These are phyloP conservation scores for Lichtheimia ornata DNA, from an alignment of 371 early-diverging fungal genomes.

Conservation along the genomic window DNA sequence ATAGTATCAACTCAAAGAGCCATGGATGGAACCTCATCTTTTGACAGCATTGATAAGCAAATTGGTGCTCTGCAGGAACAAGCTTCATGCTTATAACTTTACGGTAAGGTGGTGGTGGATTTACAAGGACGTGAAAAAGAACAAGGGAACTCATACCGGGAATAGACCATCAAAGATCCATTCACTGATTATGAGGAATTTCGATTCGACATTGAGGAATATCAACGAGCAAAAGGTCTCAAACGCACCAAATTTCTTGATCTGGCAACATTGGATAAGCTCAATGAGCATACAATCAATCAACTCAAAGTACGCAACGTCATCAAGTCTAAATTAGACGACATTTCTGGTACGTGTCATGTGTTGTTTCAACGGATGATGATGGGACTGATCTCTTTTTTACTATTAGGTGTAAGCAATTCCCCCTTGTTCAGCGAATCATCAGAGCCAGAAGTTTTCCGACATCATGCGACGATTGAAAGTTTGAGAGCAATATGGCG, in stretches of 20 bases:
- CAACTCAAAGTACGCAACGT: slow-evolving; percentile 59
- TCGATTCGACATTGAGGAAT: slow-evolving; percentile 52
- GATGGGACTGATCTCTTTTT: background rate
- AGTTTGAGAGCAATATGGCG: slow-evolving; percentile 63
- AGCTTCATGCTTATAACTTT: slow-evolving; percentile 59
- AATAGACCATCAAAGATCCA: slow-evolving; percentile 61
- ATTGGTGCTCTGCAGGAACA: slow-evolving; percentile 55
- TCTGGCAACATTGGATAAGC: slow-evolving; percentile 38
- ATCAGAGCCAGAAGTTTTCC: slow-evolving; percentile 62
- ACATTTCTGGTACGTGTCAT: slow-evolving; percentile 51
- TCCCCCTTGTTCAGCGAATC: slow-evolving; percentile 51
- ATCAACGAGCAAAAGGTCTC: slow-evolving; percentile 48
- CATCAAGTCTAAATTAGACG: slow-evolving; percentile 64
- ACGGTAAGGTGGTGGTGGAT: slow-evolving; percentile 36
- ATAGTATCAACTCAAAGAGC: slow-evolving; percentile 43
- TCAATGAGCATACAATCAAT: slow-evolving; percentile 37
- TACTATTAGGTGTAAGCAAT: slow-evolving; percentile 39
- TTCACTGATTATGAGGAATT: slow-evolving; percentile 60
- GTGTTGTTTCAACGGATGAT: no score
- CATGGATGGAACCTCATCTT: slow-evolving; percentile 62
- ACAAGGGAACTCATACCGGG: background rate
- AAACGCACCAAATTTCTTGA: slow-evolving; percentile 35
- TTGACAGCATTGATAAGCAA: slow-evolving; percentile 62
- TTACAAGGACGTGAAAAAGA: background rate
- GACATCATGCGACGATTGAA: slow-evolving; percentile 59